phyloP scores from a whole-genome alignment of 2,329 filamentous ascomycete genomes.

The Fusarium brachygibbosum region DNA sequence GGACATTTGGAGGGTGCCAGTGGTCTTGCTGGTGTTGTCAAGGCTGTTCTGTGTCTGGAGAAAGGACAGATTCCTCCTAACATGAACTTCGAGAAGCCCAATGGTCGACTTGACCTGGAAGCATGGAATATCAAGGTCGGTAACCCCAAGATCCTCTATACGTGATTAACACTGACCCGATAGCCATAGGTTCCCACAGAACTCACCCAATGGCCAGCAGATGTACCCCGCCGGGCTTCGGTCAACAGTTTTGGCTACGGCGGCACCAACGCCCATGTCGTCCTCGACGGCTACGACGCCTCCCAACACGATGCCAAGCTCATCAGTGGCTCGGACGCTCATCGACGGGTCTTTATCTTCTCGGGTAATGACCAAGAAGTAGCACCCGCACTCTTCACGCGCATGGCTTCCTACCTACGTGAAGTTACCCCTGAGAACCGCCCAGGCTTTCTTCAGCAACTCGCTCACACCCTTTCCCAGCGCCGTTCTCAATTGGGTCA shows the following conservation, averaged over 20 bases:
- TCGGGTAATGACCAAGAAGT: background rate
- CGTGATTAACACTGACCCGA: too few relatives aligned
- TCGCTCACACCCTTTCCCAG: background rate
- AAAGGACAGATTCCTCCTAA: background rate
- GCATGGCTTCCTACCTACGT: background rate
- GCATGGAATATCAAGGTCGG: conserved; percentile 4
- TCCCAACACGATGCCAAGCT: background rate
- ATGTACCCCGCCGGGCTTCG: background rate
- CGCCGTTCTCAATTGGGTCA: background rate
- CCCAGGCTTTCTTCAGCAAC: background rate
- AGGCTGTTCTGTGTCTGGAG: background rate
- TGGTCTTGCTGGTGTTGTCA: conserved; percentile 1
- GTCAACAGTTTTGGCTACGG: conserved; percentile 9
- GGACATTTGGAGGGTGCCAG: background rate
- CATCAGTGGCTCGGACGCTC: background rate
- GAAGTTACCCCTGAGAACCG: background rate
- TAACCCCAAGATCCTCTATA: too few relatives aligned
- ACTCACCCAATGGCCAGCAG: background rate
- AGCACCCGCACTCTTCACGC: background rate
- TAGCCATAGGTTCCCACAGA: background rate
- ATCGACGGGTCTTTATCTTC: background rate
- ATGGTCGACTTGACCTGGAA: background rate
- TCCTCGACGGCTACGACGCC: background rate
- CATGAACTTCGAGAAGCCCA: conserved; percentile 4
- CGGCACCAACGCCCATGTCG: conserved; percentile 11